Percentiles rank a stretch among this genome's conserved stretches.
phyloP scores from a whole-genome alignment of 2,329 filamentous ascomycete genomes.

The Mycocentrospora acerina region DNA sequence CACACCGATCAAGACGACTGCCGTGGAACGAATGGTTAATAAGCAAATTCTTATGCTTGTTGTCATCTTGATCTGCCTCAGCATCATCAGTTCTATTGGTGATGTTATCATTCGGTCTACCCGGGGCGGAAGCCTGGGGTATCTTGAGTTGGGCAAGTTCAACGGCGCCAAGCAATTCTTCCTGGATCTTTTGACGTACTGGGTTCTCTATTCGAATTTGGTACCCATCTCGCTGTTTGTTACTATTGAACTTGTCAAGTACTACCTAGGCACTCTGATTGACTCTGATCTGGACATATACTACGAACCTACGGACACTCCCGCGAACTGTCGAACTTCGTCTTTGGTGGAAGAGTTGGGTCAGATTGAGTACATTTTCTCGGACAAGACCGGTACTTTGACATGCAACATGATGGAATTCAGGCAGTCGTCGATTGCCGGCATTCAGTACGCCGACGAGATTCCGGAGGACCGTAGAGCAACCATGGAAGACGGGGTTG shows the following conservation, averaged over 20 bases:
- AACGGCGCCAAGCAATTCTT: constrained; percentile 80
- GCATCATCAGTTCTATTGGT: constrained; percentile 86
- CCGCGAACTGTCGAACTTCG: constrained; percentile 92
- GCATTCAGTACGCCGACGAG: constrained; percentile 90
- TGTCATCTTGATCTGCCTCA: constrained; percentile 77
- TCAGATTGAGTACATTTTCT: constrained; percentile 98
- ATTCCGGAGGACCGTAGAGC: constrained; percentile 88
- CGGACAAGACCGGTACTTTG: constrained; percentile 93
- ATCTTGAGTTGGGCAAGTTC: constrained; percentile 65
- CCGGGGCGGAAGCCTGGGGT: constrained; percentile 62
- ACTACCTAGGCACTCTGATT: constrained; percentile 96
- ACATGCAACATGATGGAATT: constrained; percentile 99
- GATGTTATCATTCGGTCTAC: constrained; percentile 78
- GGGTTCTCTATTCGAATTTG: constrained; percentile 94
- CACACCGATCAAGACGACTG: constrained; percentile 95
- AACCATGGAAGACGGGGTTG: constrained; percentile 73
- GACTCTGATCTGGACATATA: constrained; percentile 98
- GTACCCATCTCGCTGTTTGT: constrained; percentile 98
- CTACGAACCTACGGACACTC: constrained; percentile 91
- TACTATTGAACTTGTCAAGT: constrained; percentile 96
- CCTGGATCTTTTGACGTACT: constrained; percentile 95
- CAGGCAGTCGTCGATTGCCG: constrained; percentile 88
- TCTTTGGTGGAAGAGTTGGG: constrained; percentile 95
- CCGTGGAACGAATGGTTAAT: constrained; percentile 92
- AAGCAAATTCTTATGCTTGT: constrained; percentile 89